Evolutionary conservation across 2,329 filamentous ascomycete genomes (phyloP).

Genomic region (Alternaria brassicicola): DNA sequence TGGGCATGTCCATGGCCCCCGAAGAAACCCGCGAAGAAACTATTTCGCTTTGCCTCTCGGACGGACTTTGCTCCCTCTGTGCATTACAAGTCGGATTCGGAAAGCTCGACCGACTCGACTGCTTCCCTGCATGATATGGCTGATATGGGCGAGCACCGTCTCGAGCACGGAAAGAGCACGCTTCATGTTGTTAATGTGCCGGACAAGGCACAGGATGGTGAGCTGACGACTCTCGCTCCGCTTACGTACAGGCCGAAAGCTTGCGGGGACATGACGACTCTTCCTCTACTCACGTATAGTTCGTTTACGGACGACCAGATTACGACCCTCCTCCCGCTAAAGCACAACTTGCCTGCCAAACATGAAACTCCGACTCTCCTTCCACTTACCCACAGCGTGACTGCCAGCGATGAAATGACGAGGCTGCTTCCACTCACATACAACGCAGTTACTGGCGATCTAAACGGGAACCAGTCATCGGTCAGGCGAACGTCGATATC

Average conservation of each 20-base stretch:
- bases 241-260: neutral
- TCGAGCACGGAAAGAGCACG: neutral
- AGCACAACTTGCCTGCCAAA: neutral
- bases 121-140: neutral
- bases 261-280: neutral
- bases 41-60: neutral
- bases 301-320: fast-evolving
- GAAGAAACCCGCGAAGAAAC: neutral
- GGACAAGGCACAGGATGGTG: neutral
- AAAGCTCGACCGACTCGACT: neutral
- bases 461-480: neutral
- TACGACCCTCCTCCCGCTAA: fast-evolving
- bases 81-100: neutral
- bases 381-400: fast-evolving
- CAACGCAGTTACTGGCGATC: neutral
- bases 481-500: neutral
- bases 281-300: neutral
- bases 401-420: neutral
- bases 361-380: neutral
- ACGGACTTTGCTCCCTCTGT: neutral
- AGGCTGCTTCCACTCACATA: neutral
- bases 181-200: neutral
- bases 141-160: neutral
- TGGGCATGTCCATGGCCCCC: neutral
- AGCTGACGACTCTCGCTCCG: neutral